These are phyloP conservation scores for Coniochaeta hoffmannii DNA, from an alignment of 2,329 filamentous ascomycete genomes.

Conservation along the genomic window DNA sequence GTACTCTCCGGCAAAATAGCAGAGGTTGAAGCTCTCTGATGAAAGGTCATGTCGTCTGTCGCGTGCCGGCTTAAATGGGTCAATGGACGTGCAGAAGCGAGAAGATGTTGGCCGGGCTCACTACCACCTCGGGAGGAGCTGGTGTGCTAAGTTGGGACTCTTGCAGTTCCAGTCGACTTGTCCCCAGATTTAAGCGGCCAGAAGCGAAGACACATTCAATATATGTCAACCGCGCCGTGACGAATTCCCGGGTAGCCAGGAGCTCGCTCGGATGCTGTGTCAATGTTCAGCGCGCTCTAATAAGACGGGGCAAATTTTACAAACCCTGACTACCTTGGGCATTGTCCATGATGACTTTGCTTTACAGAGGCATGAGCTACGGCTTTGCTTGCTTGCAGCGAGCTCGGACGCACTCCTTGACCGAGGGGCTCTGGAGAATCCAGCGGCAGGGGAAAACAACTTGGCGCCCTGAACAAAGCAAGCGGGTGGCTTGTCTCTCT, in stretches of 20 bases:
- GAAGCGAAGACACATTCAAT: neutral
- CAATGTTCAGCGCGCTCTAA: neutral
- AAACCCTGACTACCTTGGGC: too few species aligned
- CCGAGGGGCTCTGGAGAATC: too few species aligned
- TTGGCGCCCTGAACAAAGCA: neutral
- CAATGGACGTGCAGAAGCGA: slow-evolving; percentile 3
- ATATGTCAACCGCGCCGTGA: neutral
- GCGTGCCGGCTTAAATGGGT: slow-evolving; percentile 2
- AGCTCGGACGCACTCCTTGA: too few species aligned
- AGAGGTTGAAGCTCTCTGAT: neutral
- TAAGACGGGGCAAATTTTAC: too few species aligned
- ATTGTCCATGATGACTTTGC: too few species aligned
- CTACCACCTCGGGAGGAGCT: neutral
- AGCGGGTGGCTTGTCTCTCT: neutral
- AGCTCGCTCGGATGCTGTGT: neutral
- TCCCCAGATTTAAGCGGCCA: neutral
- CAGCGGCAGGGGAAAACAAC: too few species aligned
- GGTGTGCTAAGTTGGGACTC: neutral
- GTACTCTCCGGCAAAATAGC: neutral
- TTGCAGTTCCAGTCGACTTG: neutral
- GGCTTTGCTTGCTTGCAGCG: too few species aligned
- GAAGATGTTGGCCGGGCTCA: neutral
- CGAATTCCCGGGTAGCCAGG: slow-evolving; percentile 1
- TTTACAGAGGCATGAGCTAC: too few species aligned
- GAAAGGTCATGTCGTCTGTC: neutral